Base-by-base conservation (phyloP, 768 basidiomycete species). In the Lentinula raphanica region DNA sequence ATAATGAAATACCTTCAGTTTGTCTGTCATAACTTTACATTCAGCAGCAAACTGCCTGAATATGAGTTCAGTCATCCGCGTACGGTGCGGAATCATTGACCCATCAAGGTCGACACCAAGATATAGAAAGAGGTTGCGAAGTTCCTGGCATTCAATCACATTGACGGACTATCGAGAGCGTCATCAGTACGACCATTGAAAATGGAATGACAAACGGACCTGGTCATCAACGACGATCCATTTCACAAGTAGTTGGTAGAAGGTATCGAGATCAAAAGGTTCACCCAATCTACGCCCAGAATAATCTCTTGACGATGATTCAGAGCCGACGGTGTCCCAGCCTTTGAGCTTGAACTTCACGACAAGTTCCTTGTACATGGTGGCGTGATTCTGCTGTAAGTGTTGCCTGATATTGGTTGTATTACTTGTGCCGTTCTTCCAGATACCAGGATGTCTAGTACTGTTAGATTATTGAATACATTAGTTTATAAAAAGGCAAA, bases 201-300 rank as follows among this genome's bases (percentile, higher is more conserved):
- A n/a, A n/a, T n/a, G n/a, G n/a, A n/a, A n/a, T n/a, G n/a, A n/a
- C n/a, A n/a, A n/a, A n/a, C n/a, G n/a, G n/a, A 74, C 75, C 64
- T 76, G 71, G 64, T 76, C 69, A 60, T 71, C 66, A 2, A 60
- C 65, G 0, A 59, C 66, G 40, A 72, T 61, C 66, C 65, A 68
- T 2, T 61, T 58, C 2, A 64, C 51, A 0, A 70, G 62, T 5
- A 54, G 44, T 31, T 62, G 39, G 6, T 59, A 44, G 51, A 66
- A 69, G n/a, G 50, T 64, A 0, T 69, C 67, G 4, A 68, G n/a
- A 1, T 62, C 54, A 49, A 69, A 71, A 21, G 40, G 31, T 3
- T 56, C 23, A 0, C 28, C 32, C 17, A 40, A 23, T 19, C 45
- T 21, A 27, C 5, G 19, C 17, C 15, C 19, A 32, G 44, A 44